A percentile compares a stretch with the other conserved stretches of the same genome.
These are phyloP conservation scores for Trypanosoma cruzi DNA, from an alignment of 208 protist species.

Conservation along the genomic window DNA sequence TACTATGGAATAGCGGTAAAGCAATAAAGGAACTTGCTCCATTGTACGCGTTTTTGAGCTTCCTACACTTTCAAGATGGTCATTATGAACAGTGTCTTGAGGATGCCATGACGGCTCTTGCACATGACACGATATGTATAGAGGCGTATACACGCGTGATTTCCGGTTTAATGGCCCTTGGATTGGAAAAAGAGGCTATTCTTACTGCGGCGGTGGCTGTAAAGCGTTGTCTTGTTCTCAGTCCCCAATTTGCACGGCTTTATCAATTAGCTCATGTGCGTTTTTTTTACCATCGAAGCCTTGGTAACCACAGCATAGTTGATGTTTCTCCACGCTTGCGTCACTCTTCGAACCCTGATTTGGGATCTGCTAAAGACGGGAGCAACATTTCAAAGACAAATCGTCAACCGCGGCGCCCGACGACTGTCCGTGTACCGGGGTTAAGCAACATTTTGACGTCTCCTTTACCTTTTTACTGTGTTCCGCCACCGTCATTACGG, in stretches of 20 bases:
- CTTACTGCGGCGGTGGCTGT: constrained; percentile 8
- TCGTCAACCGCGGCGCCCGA: not conserved
- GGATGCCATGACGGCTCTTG: constrained; percentile 21
- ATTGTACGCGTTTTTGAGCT: constrained; percentile 23
- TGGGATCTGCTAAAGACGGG: not conserved
- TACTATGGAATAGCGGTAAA: not conserved
- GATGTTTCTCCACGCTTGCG: constrained; percentile 19
- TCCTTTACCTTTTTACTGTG: not conserved
- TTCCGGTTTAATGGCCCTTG: constrained; percentile 24
- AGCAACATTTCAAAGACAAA: not conserved
- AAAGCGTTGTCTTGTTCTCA: constrained; percentile 9
- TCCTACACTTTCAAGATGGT: constrained; percentile 21
- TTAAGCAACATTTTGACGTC: constrained; percentile 8
- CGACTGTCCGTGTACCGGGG: constrained; percentile 6
- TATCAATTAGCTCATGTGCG: constrained; percentile 4
- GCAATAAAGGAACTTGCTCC: constrained; percentile 7
- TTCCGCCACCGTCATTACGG: not conserved
- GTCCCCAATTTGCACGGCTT: constrained; percentile 28
- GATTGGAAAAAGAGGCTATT: constrained; percentile 17
- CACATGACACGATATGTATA: constrained; percentile 20
- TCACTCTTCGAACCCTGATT: not conserved
- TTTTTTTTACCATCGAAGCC: constrained; percentile 9
- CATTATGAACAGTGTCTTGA: constrained; percentile 20
- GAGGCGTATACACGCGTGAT: constrained; percentile 27
- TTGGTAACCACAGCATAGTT: not conserved